phyloP scores from a whole-genome alignment of 495 filamentous ascomycete species.

The Talaromyces ruber region DNA sequence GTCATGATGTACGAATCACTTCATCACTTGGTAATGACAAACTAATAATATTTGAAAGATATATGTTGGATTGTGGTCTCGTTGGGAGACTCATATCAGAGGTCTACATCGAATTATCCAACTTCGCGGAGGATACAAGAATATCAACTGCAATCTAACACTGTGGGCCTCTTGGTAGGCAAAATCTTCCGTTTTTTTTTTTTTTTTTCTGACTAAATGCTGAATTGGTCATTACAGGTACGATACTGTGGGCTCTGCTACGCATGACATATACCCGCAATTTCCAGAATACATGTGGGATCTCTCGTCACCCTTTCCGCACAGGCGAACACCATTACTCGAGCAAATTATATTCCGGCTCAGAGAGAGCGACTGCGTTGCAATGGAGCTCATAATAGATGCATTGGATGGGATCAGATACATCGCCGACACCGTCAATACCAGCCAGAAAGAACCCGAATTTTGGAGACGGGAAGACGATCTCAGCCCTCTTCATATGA shows the following conservation, averaged over 20 bases:
- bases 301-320: not conserved
- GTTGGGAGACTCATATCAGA: constrained; percentile 12
- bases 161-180: constrained; percentile 1
- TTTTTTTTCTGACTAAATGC: not conserved
- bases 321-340: not conserved
- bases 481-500: not conserved
- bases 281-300: not conserved
- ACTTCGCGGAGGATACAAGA: constrained; percentile 14
- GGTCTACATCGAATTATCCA: constrained; percentile 12
- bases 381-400: not conserved
- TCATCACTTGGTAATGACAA: not conserved
- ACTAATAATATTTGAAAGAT: constrained; percentile 4
- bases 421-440: not conserved
- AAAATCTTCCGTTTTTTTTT: too few relatives aligned
- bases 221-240: not conserved
- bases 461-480: constrained; percentile 5
- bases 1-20: constrained; percentile 11
- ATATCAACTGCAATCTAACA: constrained; percentile 4
- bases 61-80: constrained; percentile 12
- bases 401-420: not conserved
- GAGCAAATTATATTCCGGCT: not conserved
- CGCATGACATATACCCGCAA: not conserved
- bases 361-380: not conserved
- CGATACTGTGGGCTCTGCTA: constrained; percentile 1
- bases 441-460: not conserved